phyloP scores from a whole-genome alignment of 2,329 filamentous ascomycete species.

The Aspergillus japonicus region DNA sequence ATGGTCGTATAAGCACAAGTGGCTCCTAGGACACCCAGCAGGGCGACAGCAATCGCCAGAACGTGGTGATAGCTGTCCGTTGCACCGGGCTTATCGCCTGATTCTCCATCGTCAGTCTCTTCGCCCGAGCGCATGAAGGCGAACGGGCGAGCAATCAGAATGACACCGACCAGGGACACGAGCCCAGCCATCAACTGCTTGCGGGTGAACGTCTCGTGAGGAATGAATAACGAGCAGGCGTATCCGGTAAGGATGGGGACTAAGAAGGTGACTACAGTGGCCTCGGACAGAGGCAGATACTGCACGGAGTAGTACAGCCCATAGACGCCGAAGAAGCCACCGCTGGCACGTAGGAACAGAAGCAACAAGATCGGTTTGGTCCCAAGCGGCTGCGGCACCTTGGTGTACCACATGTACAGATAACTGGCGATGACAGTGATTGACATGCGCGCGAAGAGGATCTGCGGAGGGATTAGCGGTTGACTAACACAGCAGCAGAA shows the following conservation, averaged over 20 bases:
- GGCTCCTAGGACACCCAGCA: constrained; percentile 75
- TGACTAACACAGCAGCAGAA: neutral
- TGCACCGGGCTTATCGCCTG: constrained; percentile 27
- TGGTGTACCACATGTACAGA: constrained; percentile 70
- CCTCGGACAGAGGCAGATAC: constrained; percentile 81
- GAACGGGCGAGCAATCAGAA: constrained; percentile 75
- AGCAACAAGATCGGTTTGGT: constrained; percentile 64
- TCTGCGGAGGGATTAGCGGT: constrained; percentile 37
- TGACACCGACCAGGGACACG: constrained; percentile 73
- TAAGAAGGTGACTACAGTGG: constrained; percentile 86
- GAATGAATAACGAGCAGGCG: constrained; percentile 70
- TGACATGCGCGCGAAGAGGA: constrained; percentile 76
- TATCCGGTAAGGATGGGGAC: constrained; percentile 76
- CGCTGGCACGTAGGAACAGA: constrained; percentile 65
- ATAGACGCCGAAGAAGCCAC: constrained; percentile 76
- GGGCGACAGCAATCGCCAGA: constrained; percentile 66
- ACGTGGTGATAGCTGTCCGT: constrained; percentile 64
- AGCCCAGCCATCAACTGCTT: constrained; percentile 74
- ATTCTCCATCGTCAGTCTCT: constrained; percentile 15
- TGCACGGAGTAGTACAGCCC: constrained; percentile 72
- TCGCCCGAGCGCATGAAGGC: constrained; percentile 13
- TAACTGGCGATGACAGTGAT: constrained; percentile 68
- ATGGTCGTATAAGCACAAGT: constrained; percentile 75
- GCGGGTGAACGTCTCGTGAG: constrained; percentile 72
- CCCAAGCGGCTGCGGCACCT: constrained; percentile 69